A percentile compares a stretch with the other conserved stretches of the same genome.
These are phyloP conservation scores for Pulveroboletus sp. DNA, from an alignment of 1,284 basidiomycete species.

Conservation along the genomic window DNA sequence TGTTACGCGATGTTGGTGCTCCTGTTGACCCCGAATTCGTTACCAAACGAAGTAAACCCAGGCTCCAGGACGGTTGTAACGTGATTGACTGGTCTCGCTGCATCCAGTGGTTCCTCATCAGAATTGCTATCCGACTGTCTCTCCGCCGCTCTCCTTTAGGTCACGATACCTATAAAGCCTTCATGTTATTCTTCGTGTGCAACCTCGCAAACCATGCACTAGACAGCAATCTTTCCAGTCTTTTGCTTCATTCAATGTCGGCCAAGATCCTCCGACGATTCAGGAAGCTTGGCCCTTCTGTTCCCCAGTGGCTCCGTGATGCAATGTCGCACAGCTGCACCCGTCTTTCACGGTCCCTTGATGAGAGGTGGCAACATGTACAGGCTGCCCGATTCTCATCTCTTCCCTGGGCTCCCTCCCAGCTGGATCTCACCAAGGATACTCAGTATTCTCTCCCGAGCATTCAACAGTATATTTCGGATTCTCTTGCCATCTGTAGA, in stretches of 20 bases:
- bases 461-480: no score
- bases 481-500: no score
- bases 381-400: neutral
- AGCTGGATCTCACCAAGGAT: neutral
- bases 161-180: neutral
- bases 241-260: slow-evolving; percentile 32
- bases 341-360: neutral
- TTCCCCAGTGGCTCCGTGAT: neutral
- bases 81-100: no score
- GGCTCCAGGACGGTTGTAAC: no score
- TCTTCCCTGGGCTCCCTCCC: neutral
- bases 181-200: neutral
- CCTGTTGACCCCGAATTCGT: no score
- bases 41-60: no score
- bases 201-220: neutral
- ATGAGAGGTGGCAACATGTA: neutral
- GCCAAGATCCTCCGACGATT: slow-evolving; percentile 24
- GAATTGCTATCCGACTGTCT: neutral
- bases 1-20: no score
- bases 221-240: slow-evolving; percentile 27
- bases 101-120: neutral
- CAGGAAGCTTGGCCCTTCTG: neutral
- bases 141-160: neutral
- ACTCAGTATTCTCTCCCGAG: neutral
- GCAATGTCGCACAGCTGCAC: neutral